phyloP scores from a whole-genome alignment of 2,329 filamentous ascomycete species.

The Trichoderma pleuroti region DNA sequence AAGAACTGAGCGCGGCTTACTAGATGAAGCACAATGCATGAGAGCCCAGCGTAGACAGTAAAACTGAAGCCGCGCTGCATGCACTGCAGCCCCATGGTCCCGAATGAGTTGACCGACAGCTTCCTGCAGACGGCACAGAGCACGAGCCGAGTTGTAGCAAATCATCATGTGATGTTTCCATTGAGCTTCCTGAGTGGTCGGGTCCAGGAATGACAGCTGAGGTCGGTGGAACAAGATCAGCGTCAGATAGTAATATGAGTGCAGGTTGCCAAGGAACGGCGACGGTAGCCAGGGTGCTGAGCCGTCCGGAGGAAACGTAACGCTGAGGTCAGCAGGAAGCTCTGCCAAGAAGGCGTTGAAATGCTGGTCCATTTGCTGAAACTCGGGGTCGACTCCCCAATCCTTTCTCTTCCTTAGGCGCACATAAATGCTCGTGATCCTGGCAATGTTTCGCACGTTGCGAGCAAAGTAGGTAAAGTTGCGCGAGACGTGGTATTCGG shows the following conservation, averaged over 20 bases:
- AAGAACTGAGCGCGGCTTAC: conserved; percentile 52
- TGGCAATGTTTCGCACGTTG: conserved; percentile 72
- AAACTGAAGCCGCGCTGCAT: conserved; percentile 96
- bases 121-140: conserved; percentile 82
- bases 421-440: conserved; percentile 71
- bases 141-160: conserved; percentile 81
- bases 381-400: conserved; percentile 82
- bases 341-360: conserved; percentile 73
- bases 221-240: conserved; percentile 86
- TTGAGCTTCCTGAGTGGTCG: conserved; percentile 63
- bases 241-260: conserved; percentile 82
- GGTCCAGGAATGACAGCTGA: conserved; percentile 75
- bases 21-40: conserved; percentile 88
- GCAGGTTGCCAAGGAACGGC: conserved; percentile 84
- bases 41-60: conserved; percentile 86
- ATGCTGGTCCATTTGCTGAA: conserved; percentile 74
- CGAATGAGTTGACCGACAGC: conserved; percentile 70
- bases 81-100: conserved; percentile 75
- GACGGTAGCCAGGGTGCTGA: conserved; percentile 81
- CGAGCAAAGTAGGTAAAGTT: conserved; percentile 81
- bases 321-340: conserved; percentile 72
- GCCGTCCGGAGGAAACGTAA: conserved; percentile 74
- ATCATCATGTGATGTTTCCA: conserved; percentile 89
- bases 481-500: conserved; percentile 73
- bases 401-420: conserved; percentile 73